These are phyloP conservation scores for Dendrobium nobile DNA, from an alignment of 106 monocot species.

Conservation along the genomic window DNA sequence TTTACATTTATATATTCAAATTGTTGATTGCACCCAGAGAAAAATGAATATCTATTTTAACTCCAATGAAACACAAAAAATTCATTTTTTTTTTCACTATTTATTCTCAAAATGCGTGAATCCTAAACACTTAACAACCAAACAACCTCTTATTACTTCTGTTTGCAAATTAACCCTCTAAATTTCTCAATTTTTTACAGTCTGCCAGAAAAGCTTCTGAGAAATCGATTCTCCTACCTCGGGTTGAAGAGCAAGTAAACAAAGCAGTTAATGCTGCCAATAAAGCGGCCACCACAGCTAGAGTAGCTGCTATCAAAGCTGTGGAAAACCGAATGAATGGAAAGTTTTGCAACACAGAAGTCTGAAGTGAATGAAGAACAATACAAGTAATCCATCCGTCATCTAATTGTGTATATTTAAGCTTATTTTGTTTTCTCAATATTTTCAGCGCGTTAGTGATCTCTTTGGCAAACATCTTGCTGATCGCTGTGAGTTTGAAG, in stretches of 20 bases:
- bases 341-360: conserved; percentile 16
- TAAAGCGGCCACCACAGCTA: conserved; percentile 41
- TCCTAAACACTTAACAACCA: no score
- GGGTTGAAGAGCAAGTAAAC: conserved; percentile 41
- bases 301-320: conserved; percentile 50
- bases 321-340: conserved; percentile 37
- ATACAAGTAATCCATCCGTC: not conserved
- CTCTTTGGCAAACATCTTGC: not conserved
- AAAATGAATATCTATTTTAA: no score
- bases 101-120: no score
- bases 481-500: not conserved
- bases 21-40: no score
- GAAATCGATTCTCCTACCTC: conserved; percentile 18
- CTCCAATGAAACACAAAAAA: no score
- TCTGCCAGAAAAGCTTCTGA: conserved; percentile 41
- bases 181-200: conserved; percentile 2
- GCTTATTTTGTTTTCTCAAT: not conserved
- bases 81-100: no score
- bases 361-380: not conserved
- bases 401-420: conserved; percentile 5
- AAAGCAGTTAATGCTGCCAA: conserved; percentile 35
- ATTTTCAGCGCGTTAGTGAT: conserved; percentile 5
- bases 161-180: not conserved
- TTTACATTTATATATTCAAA: no score
- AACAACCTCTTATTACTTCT: not conserved